Percentiles rank a stretch among this genome's conserved stretches.
Conservation (phyloP, 257 asterid species). For the Thymus mandschuricus region DNA sequence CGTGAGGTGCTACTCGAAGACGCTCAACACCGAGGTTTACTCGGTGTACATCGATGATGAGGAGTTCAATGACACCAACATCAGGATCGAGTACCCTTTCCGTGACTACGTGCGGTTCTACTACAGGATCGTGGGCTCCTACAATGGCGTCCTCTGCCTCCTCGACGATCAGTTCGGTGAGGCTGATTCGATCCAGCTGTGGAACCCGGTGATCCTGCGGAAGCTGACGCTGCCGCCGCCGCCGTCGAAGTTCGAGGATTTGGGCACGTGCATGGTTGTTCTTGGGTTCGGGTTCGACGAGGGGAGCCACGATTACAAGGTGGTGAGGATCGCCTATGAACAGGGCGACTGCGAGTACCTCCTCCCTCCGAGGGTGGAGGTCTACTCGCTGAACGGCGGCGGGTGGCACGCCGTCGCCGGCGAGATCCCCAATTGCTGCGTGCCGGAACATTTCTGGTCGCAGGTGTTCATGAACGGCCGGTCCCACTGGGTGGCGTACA, state of each 20-base stretch:
- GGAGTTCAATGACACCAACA: neutral
- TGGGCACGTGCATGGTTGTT: slow-evolving; percentile 11
- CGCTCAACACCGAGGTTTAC: slow-evolving; percentile 25
- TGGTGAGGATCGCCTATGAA: slow-evolving; percentile 34
- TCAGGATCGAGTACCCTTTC: slow-evolving; percentile 35
- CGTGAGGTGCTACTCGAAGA: slow-evolving; percentile 22
- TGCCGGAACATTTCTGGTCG: slow-evolving; percentile 32
- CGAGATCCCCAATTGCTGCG: slow-evolving; percentile 22
- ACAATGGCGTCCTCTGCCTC: slow-evolving; percentile 47
- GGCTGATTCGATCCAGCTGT: slow-evolving; percentile 28
- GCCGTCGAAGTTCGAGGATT: neutral
- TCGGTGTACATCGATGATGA: slow-evolving; percentile 19
- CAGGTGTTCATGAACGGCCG: slow-evolving; percentile 37
- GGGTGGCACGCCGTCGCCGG: slow-evolving; percentile 34
- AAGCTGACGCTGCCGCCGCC: slow-evolving; percentile 34
- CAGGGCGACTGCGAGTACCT: slow-evolving; percentile 27
- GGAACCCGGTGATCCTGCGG: slow-evolving; percentile 43
- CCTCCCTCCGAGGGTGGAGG: slow-evolving; percentile 38
- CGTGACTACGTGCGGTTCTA: slow-evolving; percentile 27
- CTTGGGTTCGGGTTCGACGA: slow-evolving; percentile 43
- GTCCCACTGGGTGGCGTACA: slow-evolving; percentile 45
- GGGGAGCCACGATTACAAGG: slow-evolving; percentile 38
- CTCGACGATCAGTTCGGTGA: slow-evolving; percentile 36
- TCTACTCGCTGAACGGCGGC: slow-evolving; percentile 31
- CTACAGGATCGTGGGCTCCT: slow-evolving; percentile 39